These are phyloP conservation scores for Sphagnum fallax DNA, from an alignment of 228 moss, liverwort and hornwort species.

Conservation along the genomic window DNA sequence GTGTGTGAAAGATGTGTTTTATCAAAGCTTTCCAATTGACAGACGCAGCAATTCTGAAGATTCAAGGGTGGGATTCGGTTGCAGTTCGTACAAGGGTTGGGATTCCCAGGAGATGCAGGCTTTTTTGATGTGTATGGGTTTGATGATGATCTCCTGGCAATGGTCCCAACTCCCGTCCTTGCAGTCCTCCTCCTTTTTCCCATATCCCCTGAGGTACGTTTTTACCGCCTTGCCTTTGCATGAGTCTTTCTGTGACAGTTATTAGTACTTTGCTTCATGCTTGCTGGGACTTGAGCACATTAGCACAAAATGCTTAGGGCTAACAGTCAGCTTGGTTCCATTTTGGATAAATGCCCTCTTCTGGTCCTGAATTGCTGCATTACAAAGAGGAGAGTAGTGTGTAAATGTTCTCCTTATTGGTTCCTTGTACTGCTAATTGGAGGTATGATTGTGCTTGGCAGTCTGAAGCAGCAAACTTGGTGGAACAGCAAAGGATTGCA, in stretches of 20 bases:
- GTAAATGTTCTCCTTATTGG: neutral
- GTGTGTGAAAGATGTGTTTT: neutral
- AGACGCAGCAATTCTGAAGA: neutral
- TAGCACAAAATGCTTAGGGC: too few relatives aligned
- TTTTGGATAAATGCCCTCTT: too few relatives aligned
- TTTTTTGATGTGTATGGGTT: slow-evolving; percentile 96
- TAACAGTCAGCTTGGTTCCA: too few relatives aligned
- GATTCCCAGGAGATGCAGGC: slow-evolving; percentile 62
- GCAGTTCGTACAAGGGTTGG: slow-evolving; percentile 92
- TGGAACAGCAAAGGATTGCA: slow-evolving; percentile 40
- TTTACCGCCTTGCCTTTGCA: neutral
- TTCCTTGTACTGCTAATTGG: too few relatives aligned
- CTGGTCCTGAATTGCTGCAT: too few relatives aligned
- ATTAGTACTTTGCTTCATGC: neutral
- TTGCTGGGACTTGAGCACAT: neutral
- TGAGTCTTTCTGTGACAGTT: neutral
- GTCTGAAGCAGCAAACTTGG: slow-evolving; percentile 74
- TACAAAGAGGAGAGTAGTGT: neutral
- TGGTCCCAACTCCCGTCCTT: slow-evolving; percentile 90
- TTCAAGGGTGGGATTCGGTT: too few relatives aligned
- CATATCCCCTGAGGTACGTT: slow-evolving; percentile 62
- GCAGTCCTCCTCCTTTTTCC: slow-evolving; percentile 92
- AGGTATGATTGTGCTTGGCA: slow-evolving; percentile 15
- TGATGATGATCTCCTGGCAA: slow-evolving; percentile 87
- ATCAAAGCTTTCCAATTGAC: neutral